Evolutionary conservation across 306 rosid genomes (phyloP).

Genomic region (Lathyrus aphaca): DNA sequence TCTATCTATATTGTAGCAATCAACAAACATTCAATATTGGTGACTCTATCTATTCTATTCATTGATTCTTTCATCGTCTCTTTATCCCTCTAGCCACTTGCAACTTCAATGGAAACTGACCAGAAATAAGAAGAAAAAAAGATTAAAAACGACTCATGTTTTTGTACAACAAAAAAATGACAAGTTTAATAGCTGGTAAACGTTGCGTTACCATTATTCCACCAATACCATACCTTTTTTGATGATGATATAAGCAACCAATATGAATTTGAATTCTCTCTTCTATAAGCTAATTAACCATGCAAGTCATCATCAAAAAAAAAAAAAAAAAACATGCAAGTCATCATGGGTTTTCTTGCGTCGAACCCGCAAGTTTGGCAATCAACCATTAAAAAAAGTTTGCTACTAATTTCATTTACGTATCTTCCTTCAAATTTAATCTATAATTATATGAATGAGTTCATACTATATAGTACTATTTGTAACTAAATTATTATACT

Average conservation of each 20-base stretch:
- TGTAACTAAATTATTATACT: not conserved
- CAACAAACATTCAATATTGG: not conserved
- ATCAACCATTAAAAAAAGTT: slow-evolving; percentile 46
- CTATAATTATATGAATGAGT: slow-evolving; percentile 12
- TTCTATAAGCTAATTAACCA: slow-evolving; percentile 38
- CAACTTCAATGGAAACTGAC: slow-evolving; percentile 53
- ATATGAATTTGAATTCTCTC: slow-evolving; percentile 43
- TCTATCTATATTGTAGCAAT: not conserved
- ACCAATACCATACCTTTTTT: slow-evolving; percentile 29
- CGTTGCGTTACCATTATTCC: slow-evolving; percentile 35
- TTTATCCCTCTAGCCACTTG: not conserved
- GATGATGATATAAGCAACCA: slow-evolving; percentile 37
- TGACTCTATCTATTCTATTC: not conserved
- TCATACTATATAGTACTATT: not conserved
- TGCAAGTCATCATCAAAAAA: no score
- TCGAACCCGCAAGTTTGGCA: slow-evolving; percentile 64
- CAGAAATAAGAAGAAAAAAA: slow-evolving; percentile 44
- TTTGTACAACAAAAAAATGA: not conserved
- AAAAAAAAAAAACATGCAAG: no score
- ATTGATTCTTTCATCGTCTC: not conserved
- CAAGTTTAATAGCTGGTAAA: not conserved
- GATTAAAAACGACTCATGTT: slow-evolving; percentile 34
- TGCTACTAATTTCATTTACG: slow-evolving; percentile 52
- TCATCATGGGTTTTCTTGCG: slow-evolving; percentile 45
- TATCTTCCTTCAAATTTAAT: slow-evolving; percentile 52